Conservation (phyloP, 306 rosid species). For the Delonix regia region DNA sequence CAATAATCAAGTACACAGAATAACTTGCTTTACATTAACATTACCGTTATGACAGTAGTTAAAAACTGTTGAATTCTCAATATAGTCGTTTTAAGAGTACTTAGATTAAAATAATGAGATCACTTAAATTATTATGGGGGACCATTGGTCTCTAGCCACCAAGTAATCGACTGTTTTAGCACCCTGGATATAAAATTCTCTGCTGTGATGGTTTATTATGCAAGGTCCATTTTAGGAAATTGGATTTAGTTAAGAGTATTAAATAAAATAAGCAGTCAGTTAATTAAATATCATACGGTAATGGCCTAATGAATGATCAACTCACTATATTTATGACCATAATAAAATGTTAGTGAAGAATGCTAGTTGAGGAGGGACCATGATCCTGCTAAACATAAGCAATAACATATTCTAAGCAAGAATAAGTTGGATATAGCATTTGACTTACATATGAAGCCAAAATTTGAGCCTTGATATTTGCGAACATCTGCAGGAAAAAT, state of each 20-base stretch:
- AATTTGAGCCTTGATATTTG: conserved; percentile 51
- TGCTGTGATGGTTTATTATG: not conserved
- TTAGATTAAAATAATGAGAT: not conserved
- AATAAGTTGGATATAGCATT: conserved; percentile 2
- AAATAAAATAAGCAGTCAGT: conserved; percentile 8
- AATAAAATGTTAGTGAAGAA: not conserved
- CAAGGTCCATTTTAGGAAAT: not conserved
- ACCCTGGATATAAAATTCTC: not conserved
- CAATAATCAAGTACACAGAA: not conserved
- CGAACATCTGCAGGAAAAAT: conserved; percentile 46
- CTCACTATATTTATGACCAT: not conserved
- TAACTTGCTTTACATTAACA: not conserved
- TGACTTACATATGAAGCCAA: conserved; percentile 50
- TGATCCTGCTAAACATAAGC: conserved; percentile 11
- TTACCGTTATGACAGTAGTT: not conserved
- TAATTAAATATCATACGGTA: conserved; percentile 5
- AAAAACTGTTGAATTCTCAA: not conserved
- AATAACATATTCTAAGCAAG: conserved; percentile 1
- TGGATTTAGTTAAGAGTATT: conserved; percentile 8
- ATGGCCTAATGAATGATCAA: not conserved
- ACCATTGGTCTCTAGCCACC: not conserved
- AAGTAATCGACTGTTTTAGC: not conserved
- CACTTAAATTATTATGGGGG: not conserved
- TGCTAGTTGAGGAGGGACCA: conserved; percentile 7
- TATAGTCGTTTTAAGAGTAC: not conserved